Evolutionary conservation across 2,329 filamentous ascomycete species (phyloP).

Genomic region (Talaromyces rugulosus): DNA sequence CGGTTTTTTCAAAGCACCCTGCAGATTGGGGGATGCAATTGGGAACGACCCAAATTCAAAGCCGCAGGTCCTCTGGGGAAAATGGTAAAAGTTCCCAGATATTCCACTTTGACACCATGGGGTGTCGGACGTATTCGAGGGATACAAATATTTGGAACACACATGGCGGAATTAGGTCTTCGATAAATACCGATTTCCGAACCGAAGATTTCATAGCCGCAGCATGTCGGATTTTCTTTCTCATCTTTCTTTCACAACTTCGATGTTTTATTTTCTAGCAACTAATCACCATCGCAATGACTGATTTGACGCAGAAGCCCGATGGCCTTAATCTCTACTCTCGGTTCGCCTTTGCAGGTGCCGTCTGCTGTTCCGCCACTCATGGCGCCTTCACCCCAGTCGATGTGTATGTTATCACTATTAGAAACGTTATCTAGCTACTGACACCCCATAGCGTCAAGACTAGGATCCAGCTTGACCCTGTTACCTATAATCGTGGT

Average conservation of each 20-base stretch:
- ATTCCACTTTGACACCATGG: background rate
- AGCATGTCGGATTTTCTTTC: background rate
- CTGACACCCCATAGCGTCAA: constrained; percentile 64
- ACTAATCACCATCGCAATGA: constrained; percentile 14
- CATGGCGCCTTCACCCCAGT: constrained; percentile 95
- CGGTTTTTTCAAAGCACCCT: background rate
- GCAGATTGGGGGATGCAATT: background rate
- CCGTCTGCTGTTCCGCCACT: constrained; percentile 95
- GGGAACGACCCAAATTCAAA: background rate
- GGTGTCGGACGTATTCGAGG: background rate
- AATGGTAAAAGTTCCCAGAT: background rate
- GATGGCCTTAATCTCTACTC: constrained; percentile 74
- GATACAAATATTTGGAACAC: background rate
- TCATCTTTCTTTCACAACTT: background rate
- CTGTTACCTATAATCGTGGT: constrained; percentile 80
- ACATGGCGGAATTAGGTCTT: background rate
- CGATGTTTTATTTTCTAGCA: background rate
- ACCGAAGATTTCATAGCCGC: background rate
- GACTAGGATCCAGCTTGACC: constrained; percentile 92
- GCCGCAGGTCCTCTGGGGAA: background rate
- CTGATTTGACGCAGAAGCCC: constrained; percentile 42
- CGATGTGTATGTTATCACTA: constrained; percentile 80
- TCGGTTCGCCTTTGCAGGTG: constrained; percentile 93
- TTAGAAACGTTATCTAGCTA: background rate
- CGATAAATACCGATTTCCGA: background rate